A percentile compares a stretch with the other conserved stretches of the same genome.
Evolutionary conservation across 2,329 filamentous ascomycete genomes (phyloP).

Genomic region (Penicillium sp.): DNA sequence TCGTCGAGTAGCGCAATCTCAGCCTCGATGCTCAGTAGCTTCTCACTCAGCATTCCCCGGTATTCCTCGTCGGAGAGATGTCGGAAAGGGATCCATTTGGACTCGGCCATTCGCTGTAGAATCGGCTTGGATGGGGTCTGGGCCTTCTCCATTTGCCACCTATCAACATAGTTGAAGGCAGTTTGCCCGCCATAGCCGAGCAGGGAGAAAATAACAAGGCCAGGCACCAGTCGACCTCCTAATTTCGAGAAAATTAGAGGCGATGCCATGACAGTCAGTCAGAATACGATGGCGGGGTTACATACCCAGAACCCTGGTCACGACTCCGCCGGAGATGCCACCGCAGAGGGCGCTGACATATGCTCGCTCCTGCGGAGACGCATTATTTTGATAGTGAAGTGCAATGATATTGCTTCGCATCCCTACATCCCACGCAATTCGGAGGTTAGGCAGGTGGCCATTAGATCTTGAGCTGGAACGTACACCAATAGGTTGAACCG

Average conservation of each 20-base stretch:
- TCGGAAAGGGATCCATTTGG: conserved; percentile 71
- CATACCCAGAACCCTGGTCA: conserved; percentile 59
- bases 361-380: conserved; percentile 61
- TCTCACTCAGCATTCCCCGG: conserved; percentile 68
- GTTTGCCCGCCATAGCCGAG: conserved; percentile 60
- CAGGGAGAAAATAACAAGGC: conserved; percentile 60
- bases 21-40: conserved; percentile 68
- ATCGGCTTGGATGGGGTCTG: conserved; percentile 43
- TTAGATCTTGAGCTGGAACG: conserved; percentile 32
- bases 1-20: conserved; percentile 80
- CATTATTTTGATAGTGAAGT: conserved; percentile 52
- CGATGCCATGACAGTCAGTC: not conserved
- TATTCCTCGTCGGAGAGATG: conserved; percentile 74
- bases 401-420: conserved; percentile 47
- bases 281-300: conserved; percentile 6
- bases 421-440: conserved; percentile 29
- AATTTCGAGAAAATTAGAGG: conserved; percentile 21
- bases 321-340: conserved; percentile 61
- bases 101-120: conserved; percentile 56
- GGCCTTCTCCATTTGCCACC: conserved; percentile 44
- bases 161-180: conserved; percentile 56
- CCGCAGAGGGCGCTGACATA: conserved; percentile 72
- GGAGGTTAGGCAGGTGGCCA: not conserved
- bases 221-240: conserved; percentile 62
- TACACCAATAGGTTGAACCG: conserved; percentile 75